Evolutionary conservation across 179 eudicot genomes (phyloP), one percentile per base, ranked within the genome.

Genomic region (Pouteria campechiana): DNA sequence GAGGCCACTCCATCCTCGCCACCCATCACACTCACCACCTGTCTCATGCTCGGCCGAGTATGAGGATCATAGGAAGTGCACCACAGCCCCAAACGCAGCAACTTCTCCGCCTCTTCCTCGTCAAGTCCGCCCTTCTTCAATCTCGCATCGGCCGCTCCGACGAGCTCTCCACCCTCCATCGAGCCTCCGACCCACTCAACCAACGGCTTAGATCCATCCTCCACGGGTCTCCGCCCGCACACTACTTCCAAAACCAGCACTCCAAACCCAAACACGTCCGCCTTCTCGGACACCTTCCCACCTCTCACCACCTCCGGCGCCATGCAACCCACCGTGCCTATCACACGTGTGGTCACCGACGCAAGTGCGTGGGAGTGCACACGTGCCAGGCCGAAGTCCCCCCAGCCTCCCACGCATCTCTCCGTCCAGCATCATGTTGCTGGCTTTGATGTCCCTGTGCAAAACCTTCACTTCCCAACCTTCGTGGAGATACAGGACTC

Each of bases 271-370:
- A 52, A 73, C 10, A 73, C 79, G 40, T 73, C 79, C 0, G 66
- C 57, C 9, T 50, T 54, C 0, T 67, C 54, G 13, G 79, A 73
- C 2, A 72, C 79, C 8, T 66, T 42, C 0, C 79, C 79, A 1
- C 24, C 64, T 49, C 32, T 60, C 2, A 61, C 22, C 40, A 73
- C 50, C 18, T 73, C 79, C 0, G 79, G 79, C 0, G 75, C 72
- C 49, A 73, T 7, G 60, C 68, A 73, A 25, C 79, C 79, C 0
- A 61, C 41, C 6, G 79, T 73, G 3, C 79, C 79, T 3, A 73
- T 68, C 54, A 73, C 75, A 36, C 46, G 58, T 6, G 79, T 68
- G 3, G 79, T 68, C 55, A 25, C 47, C 13, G 75, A 59, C 20
- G 29, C 59, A 48, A 52, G 52, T 5, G 54, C 63, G 37, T 67